Conservation (phyloP, 352 stramenopile genomes). For the Globisporangium ultimum region DNA sequence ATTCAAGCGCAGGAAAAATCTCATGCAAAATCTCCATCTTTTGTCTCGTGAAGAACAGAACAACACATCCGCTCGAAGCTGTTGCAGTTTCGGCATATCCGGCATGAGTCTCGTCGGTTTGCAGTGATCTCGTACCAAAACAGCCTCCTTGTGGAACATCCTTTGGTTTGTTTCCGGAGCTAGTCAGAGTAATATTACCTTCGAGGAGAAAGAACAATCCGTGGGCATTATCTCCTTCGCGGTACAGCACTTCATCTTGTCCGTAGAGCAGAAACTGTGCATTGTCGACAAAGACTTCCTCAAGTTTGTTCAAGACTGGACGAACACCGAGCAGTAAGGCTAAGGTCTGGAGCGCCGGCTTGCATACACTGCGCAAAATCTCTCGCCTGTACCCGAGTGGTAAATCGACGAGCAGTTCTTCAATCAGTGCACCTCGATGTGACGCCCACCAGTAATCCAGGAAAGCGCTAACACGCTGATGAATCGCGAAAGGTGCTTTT, state of each 20-base stretch:
- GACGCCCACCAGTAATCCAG: conserved; percentile 51
- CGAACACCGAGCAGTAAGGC: conserved; percentile 21
- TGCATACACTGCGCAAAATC: conserved; percentile 33
- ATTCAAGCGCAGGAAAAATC: conserved; percentile 22
- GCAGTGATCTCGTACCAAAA: conserved; percentile 27
- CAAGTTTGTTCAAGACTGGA: conserved; percentile 22
- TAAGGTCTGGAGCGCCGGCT: conserved; percentile 32
- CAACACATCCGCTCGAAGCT: conserved; percentile 28
- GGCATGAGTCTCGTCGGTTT: conserved; percentile 11
- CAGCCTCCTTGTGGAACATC: conserved; percentile 29
- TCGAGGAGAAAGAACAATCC: conserved; percentile 34
- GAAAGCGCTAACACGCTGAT: conserved; percentile 42
- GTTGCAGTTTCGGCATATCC: conserved; percentile 31
- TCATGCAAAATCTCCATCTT: conserved; percentile 22
- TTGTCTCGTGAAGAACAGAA: conserved; percentile 27
- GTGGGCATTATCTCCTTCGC: conserved; percentile 31
- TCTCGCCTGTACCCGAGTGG: conserved; percentile 28
- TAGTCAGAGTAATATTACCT: conserved; percentile 17
- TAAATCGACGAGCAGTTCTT: conserved; percentile 31
- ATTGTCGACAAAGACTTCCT: conserved; percentile 34
- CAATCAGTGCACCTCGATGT: conserved; percentile 37
- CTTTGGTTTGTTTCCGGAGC: conserved; percentile 11
- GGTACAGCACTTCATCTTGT: conserved; percentile 37
- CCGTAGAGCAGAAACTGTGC: conserved; percentile 34
- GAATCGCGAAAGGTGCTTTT: conserved; percentile 32